phyloP scores from a whole-genome alignment of 805 yeast species.

The Metschnikowia santaceciliae region DNA sequence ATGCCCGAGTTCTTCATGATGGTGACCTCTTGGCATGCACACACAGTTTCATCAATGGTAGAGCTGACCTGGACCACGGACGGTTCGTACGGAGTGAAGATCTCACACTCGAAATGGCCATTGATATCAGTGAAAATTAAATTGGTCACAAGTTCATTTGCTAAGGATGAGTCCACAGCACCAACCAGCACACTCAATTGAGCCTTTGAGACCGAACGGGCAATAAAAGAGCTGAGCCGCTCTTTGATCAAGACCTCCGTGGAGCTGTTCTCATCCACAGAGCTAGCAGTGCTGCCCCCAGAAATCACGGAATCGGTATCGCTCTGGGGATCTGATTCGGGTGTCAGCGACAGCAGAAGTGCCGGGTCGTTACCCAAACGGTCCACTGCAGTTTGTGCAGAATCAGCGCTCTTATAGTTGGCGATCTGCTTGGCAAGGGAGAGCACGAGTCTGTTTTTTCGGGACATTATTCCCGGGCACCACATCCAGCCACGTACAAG shows the following conservation, averaged over 20 bases:
- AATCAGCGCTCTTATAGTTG: constrained; percentile 29
- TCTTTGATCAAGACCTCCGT: constrained; percentile 52
- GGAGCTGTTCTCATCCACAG: constrained; percentile 7
- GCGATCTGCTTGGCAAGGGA: constrained; percentile 68
- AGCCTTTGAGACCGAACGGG: constrained; percentile 58
- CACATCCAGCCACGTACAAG: constrained; percentile 71
- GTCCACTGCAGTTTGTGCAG: constrained; percentile 15
- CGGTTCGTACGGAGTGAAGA: constrained; percentile 60
- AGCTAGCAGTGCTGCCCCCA: constrained; percentile 6
- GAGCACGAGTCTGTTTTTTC: constrained; percentile 67
- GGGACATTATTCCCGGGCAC: constrained; percentile 63
- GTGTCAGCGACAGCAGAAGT: constrained; percentile 7
- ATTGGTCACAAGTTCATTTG: constrained; percentile 24
- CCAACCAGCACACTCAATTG: constrained; percentile 55
- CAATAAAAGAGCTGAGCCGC: constrained; percentile 66
- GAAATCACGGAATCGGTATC: constrained; percentile 15
- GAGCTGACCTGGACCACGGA: constrained; percentile 51
- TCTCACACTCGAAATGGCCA: constrained; percentile 59
- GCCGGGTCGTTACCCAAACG: constrained; percentile 11
- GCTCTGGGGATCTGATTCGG: constrained; percentile 3
- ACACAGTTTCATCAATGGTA: constrained; percentile 43
- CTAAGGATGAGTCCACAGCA: constrained; percentile 34
- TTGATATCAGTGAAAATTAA: constrained; percentile 52
- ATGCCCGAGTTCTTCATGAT: constrained; percentile 48
- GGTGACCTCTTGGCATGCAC: constrained; percentile 43